Percentiles rank a stretch among this genome's conserved stretches.
Evolutionary conservation across 345 rosid genomes (phyloP).

Genomic region (Acer saccharum): DNA sequence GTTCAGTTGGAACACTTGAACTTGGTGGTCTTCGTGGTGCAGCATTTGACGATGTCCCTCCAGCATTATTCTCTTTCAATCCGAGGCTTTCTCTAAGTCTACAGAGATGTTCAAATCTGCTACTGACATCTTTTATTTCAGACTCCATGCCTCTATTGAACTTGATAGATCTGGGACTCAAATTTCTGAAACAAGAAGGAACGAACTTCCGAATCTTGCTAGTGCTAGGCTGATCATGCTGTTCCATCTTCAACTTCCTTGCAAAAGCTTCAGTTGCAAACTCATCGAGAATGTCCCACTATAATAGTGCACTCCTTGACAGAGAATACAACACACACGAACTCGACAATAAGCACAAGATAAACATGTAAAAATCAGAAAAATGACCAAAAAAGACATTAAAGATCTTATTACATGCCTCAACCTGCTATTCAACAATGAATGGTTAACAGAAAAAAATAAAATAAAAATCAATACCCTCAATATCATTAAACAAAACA

Average conservation of each 20-base stretch:
- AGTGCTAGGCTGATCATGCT: no score
- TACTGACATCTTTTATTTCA: no score
- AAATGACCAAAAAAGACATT: not conserved
- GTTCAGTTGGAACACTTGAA: no score
- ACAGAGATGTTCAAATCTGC: no score
- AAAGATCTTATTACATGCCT: not conserved
- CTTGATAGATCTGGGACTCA: no score
- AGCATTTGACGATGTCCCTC: no score
- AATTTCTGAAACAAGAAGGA: not conserved
- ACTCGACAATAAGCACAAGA: not conserved
- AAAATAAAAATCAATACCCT: not conserved
- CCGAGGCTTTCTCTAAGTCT: no score
- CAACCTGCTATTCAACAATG: not conserved
- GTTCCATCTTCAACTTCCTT: not conserved
- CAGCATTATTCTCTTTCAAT: no score
- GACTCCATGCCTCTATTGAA: no score
- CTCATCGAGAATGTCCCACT: conserved; percentile 13
- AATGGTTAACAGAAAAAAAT: not conserved
- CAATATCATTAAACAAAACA: not conserved
- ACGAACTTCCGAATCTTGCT: not conserved
- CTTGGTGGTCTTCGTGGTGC: no score
- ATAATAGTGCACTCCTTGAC: not conserved
- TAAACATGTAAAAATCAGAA: not conserved
- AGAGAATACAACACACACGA: not conserved
- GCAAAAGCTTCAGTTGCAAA: not conserved